Conservation (phyloP, 139 green algal species). For the Chlorella sorokiniana region DNA sequence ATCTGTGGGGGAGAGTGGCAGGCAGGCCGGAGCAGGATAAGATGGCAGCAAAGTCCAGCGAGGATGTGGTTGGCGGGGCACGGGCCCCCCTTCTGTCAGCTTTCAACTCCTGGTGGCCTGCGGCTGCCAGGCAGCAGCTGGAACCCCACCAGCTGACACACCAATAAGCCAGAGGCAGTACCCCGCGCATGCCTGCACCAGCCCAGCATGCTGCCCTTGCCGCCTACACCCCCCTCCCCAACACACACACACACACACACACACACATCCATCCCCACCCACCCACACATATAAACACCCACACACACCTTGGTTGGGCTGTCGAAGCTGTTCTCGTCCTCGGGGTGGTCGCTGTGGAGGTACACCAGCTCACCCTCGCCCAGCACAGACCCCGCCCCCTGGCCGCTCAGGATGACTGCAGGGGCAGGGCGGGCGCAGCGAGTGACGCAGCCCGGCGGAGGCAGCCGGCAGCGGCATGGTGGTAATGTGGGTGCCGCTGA, state of each 20-base stretch:
- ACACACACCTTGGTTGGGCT: constrained; percentile 21
- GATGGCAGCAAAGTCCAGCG: background rate
- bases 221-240: background rate
- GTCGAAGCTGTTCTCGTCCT: constrained; percentile 34
- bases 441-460: background rate
- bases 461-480: background rate
- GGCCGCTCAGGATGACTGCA: constrained; percentile 12
- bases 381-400: background rate
- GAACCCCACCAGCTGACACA: no score
- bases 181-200: no score
- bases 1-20: background rate
- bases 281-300: background rate
- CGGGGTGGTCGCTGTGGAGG: constrained; percentile 14
- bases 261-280: background rate
- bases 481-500: background rate
- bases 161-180: no score
- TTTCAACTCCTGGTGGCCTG: no score
- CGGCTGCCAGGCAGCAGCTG: no score
- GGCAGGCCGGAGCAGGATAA: background rate
- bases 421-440: background rate
- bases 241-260: background rate
- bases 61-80: no score
- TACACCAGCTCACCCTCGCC: constrained; percentile 9
- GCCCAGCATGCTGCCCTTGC: background rate
- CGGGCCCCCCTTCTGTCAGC: no score